Evolutionary conservation across 257 asterid genomes (phyloP).

Genomic region (Solanum phureja): DNA sequence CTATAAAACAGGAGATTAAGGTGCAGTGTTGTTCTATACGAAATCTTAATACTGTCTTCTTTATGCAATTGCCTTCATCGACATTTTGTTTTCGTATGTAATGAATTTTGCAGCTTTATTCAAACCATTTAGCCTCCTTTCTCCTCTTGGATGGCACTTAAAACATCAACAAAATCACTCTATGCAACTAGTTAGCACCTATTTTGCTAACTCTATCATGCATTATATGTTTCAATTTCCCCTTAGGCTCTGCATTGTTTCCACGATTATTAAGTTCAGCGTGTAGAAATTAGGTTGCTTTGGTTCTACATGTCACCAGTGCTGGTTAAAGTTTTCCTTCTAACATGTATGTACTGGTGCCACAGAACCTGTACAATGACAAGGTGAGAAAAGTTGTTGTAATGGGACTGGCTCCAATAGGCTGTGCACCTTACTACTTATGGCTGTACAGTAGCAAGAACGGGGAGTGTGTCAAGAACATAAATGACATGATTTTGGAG

Average conservation of each 20-base stretch:
- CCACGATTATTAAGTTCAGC: not conserved
- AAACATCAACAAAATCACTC: not conserved
- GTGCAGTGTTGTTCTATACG: conserved; percentile 10
- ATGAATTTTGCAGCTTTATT: not conserved
- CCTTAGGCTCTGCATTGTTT: not conserved
- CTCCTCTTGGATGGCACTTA: not conserved
- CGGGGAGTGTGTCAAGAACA: conserved; percentile 54
- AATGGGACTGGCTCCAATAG: conserved; percentile 91
- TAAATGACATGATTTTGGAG: conserved; percentile 71
- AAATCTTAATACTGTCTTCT: not conserved
- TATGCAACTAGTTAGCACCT: not conserved
- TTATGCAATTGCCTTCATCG: not conserved
- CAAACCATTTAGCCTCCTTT: not conserved
- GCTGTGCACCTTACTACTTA: conserved; percentile 81
- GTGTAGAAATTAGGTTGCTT: not conserved
- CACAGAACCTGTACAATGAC: conserved; percentile 71
- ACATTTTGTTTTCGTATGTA: not conserved
- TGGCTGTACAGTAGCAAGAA: conserved; percentile 45
- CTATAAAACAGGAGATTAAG: conserved; percentile 73
- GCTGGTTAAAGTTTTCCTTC: not conserved
- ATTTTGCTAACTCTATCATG: not conserved
- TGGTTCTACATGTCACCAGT: not conserved
- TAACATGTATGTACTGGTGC: not conserved
- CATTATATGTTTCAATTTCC: not conserved
- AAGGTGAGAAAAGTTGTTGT: conserved; percentile 74